A percentile compares a stretch with the other conserved stretches of the same genome.
Evolutionary conservation across 2,329 filamentous ascomycete species (phyloP).

Genomic region (Fonsecaea erecta): DNA sequence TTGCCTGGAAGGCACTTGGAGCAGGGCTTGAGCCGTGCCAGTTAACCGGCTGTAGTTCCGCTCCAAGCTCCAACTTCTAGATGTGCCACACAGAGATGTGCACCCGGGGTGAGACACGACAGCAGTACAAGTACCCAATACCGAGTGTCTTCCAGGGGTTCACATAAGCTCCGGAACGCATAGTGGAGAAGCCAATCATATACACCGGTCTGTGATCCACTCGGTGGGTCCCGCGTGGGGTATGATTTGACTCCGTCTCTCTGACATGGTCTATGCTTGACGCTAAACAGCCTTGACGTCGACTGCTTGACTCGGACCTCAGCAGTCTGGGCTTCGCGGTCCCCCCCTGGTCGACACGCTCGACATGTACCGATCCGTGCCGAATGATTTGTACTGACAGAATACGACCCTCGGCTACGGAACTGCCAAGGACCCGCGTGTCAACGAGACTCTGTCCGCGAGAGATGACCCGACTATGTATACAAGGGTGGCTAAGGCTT

Average conservation of each 20-base stretch:
- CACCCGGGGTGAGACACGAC: not conserved
- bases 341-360: not conserved
- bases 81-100: not conserved
- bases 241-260: not conserved
- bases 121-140: not conserved
- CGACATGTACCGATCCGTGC: not conserved
- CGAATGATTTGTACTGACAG: not conserved
- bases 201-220: not conserved
- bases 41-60: not conserved
- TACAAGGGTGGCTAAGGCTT: slow-evolving; percentile 1
- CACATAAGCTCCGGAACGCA: not conserved
- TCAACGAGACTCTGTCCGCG: not conserved
- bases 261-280: not conserved
- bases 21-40: not conserved
- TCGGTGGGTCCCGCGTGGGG: not conserved
- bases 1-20: not conserved
- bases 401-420: not conserved
- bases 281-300: not conserved
- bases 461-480: not conserved
- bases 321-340: not conserved
- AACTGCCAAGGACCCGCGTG: not conserved
- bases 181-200: not conserved
- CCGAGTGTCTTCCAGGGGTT: not conserved
- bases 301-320: not conserved
- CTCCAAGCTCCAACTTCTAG: not conserved